Conservation (phyloP, 1,139 yeast genomes). For the Candida mesenterica region DNA sequence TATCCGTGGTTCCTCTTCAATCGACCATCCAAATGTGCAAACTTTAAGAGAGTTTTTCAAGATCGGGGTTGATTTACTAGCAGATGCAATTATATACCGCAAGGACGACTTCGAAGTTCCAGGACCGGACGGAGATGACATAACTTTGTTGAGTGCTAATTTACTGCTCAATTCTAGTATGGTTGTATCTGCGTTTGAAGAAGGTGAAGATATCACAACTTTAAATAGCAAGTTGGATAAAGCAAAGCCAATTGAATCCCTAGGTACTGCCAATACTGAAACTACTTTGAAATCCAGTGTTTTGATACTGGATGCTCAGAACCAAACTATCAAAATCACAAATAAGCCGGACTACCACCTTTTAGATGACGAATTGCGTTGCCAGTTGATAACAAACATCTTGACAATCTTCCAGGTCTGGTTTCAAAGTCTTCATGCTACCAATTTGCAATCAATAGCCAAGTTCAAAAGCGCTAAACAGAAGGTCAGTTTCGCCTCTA, state of each 20-base stretch:
- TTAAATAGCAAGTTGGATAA: constrained; percentile 18
- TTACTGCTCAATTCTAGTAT: constrained; percentile 8
- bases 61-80: constrained; percentile 22
- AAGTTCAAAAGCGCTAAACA: constrained; percentile 5
- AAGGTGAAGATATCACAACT: constrained; percentile 34
- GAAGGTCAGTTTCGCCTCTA: constrained; percentile 4
- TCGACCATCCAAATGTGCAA: constrained; percentile 6
- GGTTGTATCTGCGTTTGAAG: constrained; percentile 14
- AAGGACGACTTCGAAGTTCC: not conserved
- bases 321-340: not conserved
- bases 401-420: constrained; percentile 24
- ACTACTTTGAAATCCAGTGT: no score
- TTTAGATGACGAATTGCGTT: constrained; percentile 27
- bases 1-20: constrained; percentile 8
- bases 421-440: constrained; percentile 20
- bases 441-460: constrained; percentile 11
- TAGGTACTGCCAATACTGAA: no score
- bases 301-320: no score
- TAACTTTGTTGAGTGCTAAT: constrained; percentile 20
- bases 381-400: constrained; percentile 28
- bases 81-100: constrained; percentile 16
- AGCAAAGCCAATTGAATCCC: no score
- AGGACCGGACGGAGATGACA: constrained; percentile 20
- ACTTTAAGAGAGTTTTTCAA: constrained; percentile 20
- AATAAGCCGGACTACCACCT: constrained; percentile 16